Evolutionary conservation across 352 stramenopile species (phyloP).

Genomic region (Phytophthora foliorum): DNA sequence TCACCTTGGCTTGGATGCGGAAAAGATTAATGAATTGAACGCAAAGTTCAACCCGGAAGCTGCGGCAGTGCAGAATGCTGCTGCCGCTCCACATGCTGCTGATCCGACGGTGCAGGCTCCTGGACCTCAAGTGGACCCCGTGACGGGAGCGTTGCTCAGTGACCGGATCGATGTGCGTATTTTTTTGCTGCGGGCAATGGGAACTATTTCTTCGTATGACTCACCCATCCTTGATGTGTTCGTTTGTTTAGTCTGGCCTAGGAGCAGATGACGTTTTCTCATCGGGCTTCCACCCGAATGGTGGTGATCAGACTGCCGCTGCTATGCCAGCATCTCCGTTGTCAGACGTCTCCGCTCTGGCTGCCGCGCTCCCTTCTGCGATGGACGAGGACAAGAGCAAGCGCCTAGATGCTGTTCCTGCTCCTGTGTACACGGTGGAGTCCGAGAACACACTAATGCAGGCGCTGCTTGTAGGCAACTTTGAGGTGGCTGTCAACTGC

Average conservation of each 20-base stretch:
- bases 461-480: constrained; percentile 98
- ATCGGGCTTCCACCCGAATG: constrained; percentile 69
- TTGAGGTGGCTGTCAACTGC: constrained; percentile 97
- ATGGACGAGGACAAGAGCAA: constrained; percentile 80
- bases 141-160: constrained; percentile 61
- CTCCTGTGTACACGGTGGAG: constrained; percentile 87
- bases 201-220: constrained; percentile 1
- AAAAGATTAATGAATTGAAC: constrained; percentile 91
- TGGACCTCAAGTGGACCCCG: constrained; percentile 48
- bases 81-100: constrained; percentile 24
- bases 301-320: constrained; percentile 30
- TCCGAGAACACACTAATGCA: constrained; percentile 95
- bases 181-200: constrained; percentile 7
- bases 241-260: constrained; percentile 52
- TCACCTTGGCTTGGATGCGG: constrained; percentile 95
- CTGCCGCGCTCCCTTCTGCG: constrained; percentile 49
- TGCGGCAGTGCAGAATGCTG: constrained; percentile 40
- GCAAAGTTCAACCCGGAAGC: constrained; percentile 77
- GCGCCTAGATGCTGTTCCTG: constrained; percentile 68
- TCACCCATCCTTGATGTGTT: constrained; percentile 16
- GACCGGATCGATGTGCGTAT: constrained; percentile 80
- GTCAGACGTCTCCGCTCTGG: constrained; percentile 60
- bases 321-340: constrained; percentile 48
- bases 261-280: constrained; percentile 85
- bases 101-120: constrained; percentile 29